phyloP scores from a whole-genome alignment of 1,284 basidiomycete species.

The Pholiota adiposa region DNA sequence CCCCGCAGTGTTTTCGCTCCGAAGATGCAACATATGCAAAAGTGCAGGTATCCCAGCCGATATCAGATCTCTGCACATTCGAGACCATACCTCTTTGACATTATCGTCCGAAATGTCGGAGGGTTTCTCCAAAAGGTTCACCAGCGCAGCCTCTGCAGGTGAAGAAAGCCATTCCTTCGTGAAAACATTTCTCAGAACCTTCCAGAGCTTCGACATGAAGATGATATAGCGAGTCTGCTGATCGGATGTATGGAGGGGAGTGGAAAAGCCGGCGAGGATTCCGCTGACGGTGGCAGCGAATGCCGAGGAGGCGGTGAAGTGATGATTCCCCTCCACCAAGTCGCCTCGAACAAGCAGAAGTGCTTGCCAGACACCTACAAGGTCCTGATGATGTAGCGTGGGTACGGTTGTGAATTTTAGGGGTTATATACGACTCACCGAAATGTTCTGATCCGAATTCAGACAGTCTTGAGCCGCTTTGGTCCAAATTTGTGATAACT shows the following conservation, averaged over 20 bases:
- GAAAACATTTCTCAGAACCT: constrained; percentile 51
- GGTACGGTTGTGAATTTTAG: neutral
- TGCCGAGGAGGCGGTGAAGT: constrained; percentile 36
- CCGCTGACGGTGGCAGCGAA: constrained; percentile 37
- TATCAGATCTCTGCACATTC: constrained; percentile 49
- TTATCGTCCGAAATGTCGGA: constrained; percentile 41
- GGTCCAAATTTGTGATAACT: constrained; percentile 47
- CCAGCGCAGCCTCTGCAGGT: constrained; percentile 48
- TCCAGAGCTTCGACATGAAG: constrained; percentile 50
- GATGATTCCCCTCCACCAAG: constrained; percentile 40
- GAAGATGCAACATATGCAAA: constrained; percentile 32
- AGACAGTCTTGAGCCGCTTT: constrained; percentile 26
- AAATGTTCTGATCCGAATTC: constrained; percentile 23
- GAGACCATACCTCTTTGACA: constrained; percentile 47
- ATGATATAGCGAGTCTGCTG: constrained; percentile 39
- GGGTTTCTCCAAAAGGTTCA: constrained; percentile 41
- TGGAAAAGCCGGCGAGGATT: constrained; percentile 37
- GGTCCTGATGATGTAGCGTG: constrained; percentile 33
- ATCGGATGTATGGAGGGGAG: constrained; percentile 23
- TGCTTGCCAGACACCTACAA: constrained; percentile 53
- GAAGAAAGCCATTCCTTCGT: constrained; percentile 38
- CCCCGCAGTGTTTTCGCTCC: constrained; percentile 29
- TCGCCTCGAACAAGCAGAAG: constrained; percentile 54
- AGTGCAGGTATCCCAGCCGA: constrained; percentile 34
- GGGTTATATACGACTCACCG: constrained; percentile 12